Conservation (phyloP, 1,139 yeast species). For the Blastobotrys persicus region DNA sequence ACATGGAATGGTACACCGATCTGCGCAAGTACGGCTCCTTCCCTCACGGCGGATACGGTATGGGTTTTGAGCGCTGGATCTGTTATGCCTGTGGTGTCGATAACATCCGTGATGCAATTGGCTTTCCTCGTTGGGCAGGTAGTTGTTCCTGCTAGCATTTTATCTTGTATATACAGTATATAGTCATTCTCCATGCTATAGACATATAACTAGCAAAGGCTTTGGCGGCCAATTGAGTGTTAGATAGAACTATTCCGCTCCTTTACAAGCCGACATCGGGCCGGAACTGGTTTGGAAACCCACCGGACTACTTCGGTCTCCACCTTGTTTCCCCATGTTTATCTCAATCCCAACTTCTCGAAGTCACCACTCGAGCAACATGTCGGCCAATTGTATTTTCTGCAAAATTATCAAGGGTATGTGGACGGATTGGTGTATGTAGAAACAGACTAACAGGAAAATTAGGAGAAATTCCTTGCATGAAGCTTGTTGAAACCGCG, state of each 20-base stretch:
- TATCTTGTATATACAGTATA: background rate
- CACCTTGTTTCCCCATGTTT: no score
- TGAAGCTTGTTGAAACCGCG: constrained; percentile 81
- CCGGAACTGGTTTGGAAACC: no score
- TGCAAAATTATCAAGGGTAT: constrained; percentile 85
- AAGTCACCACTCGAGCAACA: background rate
- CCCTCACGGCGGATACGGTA: constrained; percentile 97
- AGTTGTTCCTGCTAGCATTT: constrained; percentile 45
- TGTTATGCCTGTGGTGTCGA: constrained; percentile 69
- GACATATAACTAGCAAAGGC: no score
- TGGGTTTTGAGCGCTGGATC: constrained; percentile 86
- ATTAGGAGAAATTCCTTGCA: constrained; percentile 84
- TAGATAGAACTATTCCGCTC: no score
- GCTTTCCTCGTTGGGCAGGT: constrained; percentile 66
- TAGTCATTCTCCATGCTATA: no score
- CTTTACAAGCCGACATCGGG: no score
- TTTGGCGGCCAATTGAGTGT: no score
- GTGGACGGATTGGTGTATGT: constrained; percentile 23
- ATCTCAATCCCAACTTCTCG: background rate
- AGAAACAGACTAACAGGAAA: constrained; percentile 10
- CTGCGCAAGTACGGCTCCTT: constrained; percentile 74
- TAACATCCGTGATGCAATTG: constrained; percentile 79
- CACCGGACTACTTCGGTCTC: no score
- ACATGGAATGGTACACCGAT: constrained; percentile 77
- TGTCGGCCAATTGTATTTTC: constrained; percentile 67